phyloP scores from a whole-genome alignment of 345 rosid genomes.

The Sisymbrium altissimum region DNA sequence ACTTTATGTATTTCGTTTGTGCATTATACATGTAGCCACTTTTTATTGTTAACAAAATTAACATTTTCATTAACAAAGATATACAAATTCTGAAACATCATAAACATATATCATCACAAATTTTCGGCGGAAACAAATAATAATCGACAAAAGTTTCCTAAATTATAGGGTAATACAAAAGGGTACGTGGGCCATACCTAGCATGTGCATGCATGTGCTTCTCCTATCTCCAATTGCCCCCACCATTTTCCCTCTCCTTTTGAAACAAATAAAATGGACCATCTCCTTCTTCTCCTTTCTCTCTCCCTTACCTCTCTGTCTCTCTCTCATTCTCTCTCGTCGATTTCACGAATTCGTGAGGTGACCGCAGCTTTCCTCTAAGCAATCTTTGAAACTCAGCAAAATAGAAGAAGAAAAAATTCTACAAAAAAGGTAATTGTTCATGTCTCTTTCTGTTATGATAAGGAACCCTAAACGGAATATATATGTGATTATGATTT shows the following conservation, averaged over 20 bases:
- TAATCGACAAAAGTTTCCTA: slow-evolving; percentile 32
- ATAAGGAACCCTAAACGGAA: slow-evolving; percentile 16
- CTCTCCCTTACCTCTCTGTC: slow-evolving; percentile 25
- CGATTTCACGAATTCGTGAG: slow-evolving; percentile 15
- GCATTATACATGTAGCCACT: too few species aligned
- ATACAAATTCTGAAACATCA: slow-evolving; percentile 1
- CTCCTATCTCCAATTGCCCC: slow-evolving; percentile 24
- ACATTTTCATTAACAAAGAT: background rate
- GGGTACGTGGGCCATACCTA: slow-evolving; percentile 24
- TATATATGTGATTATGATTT: background rate
- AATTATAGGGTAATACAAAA: slow-evolving; percentile 24
- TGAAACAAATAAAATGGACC: slow-evolving; percentile 23
- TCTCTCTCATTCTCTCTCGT: slow-evolving; percentile 12
- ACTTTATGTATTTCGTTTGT: too few species aligned
- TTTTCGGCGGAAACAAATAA: slow-evolving; percentile 34
- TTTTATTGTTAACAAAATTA: too few species aligned
- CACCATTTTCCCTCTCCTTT: slow-evolving; percentile 33
- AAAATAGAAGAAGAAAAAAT: background rate
- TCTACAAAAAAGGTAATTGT: slow-evolving; percentile 21
- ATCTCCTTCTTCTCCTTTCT: slow-evolving; percentile 19
- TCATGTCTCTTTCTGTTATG: slow-evolving; percentile 23
- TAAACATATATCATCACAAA: slow-evolving; percentile 17
- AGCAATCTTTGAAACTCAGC: background rate
- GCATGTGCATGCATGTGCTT: slow-evolving; percentile 43
- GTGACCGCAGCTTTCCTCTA: slow-evolving; percentile 14